Percentiles rank a stretch among this genome's conserved stretches.
Evolutionary conservation across 345 rosid species (phyloP).

Genomic region (Brassica napus): Da-Ae NC_063440.1:11367501-11368000

Average conservation of each 20-base stretch:
- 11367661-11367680: neutral
- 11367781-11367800: conserved; percentile 41
- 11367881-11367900: neutral
- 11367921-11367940: neutral
- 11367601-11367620: conserved; percentile 34
- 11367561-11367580: conserved; percentile 36
- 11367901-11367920: neutral
- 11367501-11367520: neutral
- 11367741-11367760: conserved; percentile 28
- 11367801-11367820: conserved; percentile 6
- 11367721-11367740: conserved; percentile 42
- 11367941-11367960: neutral
- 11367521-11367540: neutral
- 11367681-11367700: neutral
- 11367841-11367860: neutral
- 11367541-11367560: conserved; percentile 26
- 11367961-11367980: conserved; percentile 34
- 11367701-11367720: neutral
- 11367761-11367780: conserved; percentile 43
- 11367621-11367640: conserved; percentile 2
- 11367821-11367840: neutral
- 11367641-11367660: neutral
- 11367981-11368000: neutral
- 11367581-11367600: conserved; percentile 31
- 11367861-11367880: neutral